These are phyloP conservation scores for Aegilops tauschii DNA, from an alignment of 176 grass and related monocot genomes.

Conservation along the genomic window DNA sequence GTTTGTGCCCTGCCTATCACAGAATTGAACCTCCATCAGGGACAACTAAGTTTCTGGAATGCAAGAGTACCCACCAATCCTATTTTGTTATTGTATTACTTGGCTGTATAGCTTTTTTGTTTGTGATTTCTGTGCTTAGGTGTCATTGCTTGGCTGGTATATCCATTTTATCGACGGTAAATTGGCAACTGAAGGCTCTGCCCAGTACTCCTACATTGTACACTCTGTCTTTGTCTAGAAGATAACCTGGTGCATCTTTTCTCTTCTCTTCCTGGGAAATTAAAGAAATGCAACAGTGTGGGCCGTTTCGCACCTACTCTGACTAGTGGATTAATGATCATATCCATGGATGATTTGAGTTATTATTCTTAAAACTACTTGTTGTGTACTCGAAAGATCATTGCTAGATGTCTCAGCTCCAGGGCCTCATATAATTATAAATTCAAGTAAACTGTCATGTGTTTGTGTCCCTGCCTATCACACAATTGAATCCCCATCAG, in stretches of 20 bases:
- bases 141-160: not conserved
- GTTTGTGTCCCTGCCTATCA: not conserved
- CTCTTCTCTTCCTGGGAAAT: not conserved
- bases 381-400: not conserved
- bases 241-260: not conserved
- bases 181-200: not conserved
- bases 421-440: not conserved
- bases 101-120: too few relatives aligned
- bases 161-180: not conserved
- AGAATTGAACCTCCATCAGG: not conserved
- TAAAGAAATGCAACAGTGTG: not conserved
- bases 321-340: not conserved
- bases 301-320: not conserved
- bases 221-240: not conserved
- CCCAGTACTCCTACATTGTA: not conserved
- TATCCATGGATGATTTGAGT: not conserved
- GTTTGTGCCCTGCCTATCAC: not conserved
- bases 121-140: too few relatives aligned
- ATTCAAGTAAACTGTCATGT: conserved; percentile 3
- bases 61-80: not conserved
- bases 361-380: not conserved
- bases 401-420: not conserved
- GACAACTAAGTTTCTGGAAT: conserved; percentile 5
- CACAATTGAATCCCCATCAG: not conserved
- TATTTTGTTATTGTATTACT: not conserved